phyloP scores from a whole-genome alignment of 768 basidiomycete genomes.

The Suillus placidus region DNA sequence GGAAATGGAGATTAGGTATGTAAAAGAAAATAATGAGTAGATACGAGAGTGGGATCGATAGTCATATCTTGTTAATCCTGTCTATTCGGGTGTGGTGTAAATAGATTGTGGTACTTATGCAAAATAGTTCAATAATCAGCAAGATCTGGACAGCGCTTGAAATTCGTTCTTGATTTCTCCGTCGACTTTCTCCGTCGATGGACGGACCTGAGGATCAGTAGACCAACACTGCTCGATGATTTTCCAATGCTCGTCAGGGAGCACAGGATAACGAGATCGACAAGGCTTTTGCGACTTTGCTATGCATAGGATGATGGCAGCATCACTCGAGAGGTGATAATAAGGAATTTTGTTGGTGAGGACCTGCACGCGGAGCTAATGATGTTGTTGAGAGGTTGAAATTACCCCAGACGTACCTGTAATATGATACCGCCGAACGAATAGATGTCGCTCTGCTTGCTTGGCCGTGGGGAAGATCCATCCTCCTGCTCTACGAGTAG shows the following conservation, averaged over 20 bases:
- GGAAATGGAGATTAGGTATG: no score
- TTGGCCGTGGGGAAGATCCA: background rate
- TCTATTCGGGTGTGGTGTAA: no score
- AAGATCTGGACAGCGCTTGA: no score
- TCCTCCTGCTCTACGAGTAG: slow-evolving; percentile 27
- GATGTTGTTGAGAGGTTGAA: slow-evolving; percentile 29
- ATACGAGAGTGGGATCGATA: no score
- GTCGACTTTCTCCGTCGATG: background rate
- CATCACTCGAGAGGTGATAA: background rate
- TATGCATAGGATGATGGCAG: background rate
- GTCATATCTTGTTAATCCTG: no score
- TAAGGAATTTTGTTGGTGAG: background rate
- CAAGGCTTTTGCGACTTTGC: background rate
- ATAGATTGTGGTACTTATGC: no score
- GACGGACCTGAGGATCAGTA: background rate
- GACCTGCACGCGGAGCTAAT: background rate
- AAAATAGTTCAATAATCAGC: no score
- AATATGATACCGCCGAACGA: slow-evolving; percentile 43
- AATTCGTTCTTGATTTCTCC: background rate
- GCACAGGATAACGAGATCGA: background rate
- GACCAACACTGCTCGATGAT: background rate
- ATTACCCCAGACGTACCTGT: slow-evolving; percentile 14
- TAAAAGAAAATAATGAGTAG: no score
- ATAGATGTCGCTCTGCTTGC: slow-evolving; percentile 40
- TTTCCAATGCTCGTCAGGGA: background rate